These are phyloP conservation scores for Dothiorella sarmentorum DNA, from an alignment of 2,329 filamentous ascomycete genomes.

Conservation along the genomic window DNA sequence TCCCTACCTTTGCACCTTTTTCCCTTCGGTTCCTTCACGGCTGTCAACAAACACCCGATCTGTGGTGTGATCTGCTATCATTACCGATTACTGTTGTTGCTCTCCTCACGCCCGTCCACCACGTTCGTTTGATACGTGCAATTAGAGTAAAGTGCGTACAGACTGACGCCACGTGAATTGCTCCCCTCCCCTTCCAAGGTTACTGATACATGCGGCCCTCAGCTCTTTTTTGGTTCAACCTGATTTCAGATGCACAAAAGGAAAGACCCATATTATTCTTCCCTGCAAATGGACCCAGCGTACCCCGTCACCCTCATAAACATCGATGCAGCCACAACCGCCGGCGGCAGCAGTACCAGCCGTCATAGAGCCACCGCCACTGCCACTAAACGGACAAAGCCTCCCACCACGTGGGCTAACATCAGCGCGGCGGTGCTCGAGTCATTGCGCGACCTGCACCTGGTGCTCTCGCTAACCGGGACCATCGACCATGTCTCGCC, in stretches of 20 bases:
- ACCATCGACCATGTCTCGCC: slow-evolving; percentile 4
- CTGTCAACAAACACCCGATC: not conserved
- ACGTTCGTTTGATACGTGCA: not conserved
- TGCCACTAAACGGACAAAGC: not conserved
- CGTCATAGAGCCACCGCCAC: not conserved
- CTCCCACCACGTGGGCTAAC: not conserved
- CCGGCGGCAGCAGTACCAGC: not conserved
- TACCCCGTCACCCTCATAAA: not conserved
- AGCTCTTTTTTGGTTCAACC: not conserved
- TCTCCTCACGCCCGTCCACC: too few relatives aligned
- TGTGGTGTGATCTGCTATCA: not conserved
- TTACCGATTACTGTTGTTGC: too few relatives aligned
- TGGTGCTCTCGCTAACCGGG: not conserved
- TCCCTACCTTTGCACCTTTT: not conserved
- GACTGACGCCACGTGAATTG: not conserved
- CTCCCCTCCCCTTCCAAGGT: not conserved
- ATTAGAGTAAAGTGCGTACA: not conserved
- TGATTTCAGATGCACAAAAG: not conserved
- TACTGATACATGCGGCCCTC: not conserved
- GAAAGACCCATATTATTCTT: not conserved
- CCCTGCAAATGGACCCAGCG: slow-evolving; percentile 1
- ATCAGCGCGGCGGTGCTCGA: slow-evolving; percentile 13
- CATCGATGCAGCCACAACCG: not conserved
- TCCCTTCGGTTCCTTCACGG: not conserved
- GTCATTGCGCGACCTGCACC: slow-evolving; percentile 10